A percentile compares a stretch with the other conserved stretches of the same genome.
phyloP scores from a whole-genome alignment of 768 basidiomycete species.

The Hysterangium stoloniferum region DNA sequence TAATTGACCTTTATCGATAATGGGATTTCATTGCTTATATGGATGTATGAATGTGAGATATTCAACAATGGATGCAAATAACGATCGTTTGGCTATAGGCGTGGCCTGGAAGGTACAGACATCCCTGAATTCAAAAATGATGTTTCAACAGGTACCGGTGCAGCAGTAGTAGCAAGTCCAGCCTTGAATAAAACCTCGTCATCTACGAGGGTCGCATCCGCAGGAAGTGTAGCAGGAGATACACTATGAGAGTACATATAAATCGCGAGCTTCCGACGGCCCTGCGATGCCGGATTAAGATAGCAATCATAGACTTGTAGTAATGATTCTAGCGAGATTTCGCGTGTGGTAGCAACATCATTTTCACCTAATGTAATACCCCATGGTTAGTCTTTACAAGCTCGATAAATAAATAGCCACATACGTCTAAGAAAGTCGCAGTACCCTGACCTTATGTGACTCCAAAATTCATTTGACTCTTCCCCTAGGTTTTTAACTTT shows the following conservation, averaged over 20 bases:
- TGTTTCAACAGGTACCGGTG: background rate
- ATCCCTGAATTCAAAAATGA: background rate
- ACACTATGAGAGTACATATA: background rate
- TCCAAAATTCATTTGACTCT: slow-evolving; percentile 61
- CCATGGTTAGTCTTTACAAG: background rate
- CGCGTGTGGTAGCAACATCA: background rate
- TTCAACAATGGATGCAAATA: no score
- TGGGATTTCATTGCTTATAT: no score
- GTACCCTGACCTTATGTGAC: slow-evolving; percentile 70
- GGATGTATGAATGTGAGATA: no score
- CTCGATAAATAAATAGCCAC: slow-evolving; percentile 23
- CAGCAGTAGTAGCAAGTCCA: background rate
- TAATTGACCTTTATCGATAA: no score
- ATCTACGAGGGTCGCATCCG: background rate
- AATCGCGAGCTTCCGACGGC: background rate
- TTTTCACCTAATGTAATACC: background rate
- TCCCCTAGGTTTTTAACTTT: slow-evolving; percentile 82
- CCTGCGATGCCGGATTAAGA: background rate
- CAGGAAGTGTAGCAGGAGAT: background rate
- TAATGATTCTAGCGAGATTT: background rate
- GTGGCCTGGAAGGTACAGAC: no score
- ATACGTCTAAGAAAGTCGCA: slow-evolving; percentile 81
- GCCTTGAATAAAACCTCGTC: background rate
- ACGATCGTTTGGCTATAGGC: no score
- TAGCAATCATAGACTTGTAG: background rate